These are phyloP conservation scores for Vigna reflexopilosa DNA, from an alignment of 306 rosid genomes.

Conservation along the genomic window DNA sequence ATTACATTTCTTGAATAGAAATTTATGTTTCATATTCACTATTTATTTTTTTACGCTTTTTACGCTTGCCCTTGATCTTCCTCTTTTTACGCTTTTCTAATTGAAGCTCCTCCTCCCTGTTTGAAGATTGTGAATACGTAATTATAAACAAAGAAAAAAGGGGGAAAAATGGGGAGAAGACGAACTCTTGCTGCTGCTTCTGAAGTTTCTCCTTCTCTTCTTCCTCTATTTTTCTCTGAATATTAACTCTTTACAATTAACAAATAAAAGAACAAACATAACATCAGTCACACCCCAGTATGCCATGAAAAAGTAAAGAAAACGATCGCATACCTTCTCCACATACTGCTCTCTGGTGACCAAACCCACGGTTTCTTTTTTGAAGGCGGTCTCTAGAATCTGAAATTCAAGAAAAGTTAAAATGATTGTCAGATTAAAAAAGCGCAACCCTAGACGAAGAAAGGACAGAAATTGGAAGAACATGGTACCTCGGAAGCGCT, in stretches of 20 bases:
- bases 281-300: not conserved
- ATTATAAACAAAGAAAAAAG: not conserved
- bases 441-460: not conserved
- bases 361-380: conserved; percentile 96
- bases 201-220: conserved; percentile 99
- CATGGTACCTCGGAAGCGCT: conserved; percentile 80
- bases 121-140: not conserved
- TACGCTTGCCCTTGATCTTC: conserved; percentile 72
- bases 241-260: conserved; percentile 75
- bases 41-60: too few species aligned
- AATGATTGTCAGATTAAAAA: not conserved
- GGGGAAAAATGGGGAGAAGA: not conserved
- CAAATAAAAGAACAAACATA: conserved; percentile 11
- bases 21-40: too few species aligned
- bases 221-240: conserved; percentile 91
- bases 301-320: not conserved
- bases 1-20: too few species aligned
- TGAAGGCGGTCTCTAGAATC: conserved; percentile 97
- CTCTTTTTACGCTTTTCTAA: conserved; percentile 87
- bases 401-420: conserved; percentile 31
- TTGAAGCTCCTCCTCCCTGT: conserved; percentile 91
- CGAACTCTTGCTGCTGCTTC: conserved; percentile 86
- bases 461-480: not conserved
- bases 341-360: conserved; percentile 95
- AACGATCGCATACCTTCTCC: conserved; percentile 68